Conservation (phyloP, 2,329 filamentous ascomycete genomes). For the Gnomoniopsis smithogilvyi region DNA sequence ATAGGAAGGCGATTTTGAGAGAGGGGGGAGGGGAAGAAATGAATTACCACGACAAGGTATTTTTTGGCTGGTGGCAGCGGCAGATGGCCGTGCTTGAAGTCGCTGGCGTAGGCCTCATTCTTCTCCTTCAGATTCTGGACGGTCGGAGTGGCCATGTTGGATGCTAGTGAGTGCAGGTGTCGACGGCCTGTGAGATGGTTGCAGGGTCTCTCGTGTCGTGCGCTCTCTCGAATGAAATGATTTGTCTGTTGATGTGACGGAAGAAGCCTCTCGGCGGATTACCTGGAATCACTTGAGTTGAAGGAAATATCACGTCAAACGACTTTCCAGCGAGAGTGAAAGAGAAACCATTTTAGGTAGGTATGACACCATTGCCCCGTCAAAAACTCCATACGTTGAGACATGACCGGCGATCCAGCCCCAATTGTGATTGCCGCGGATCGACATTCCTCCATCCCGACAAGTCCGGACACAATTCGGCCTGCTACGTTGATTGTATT, state of each 20-base stretch:
- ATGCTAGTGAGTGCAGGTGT: neutral
- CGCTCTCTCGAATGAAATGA: too few species aligned
- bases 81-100: constrained; percentile 64
- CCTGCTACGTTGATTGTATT: too few species aligned
- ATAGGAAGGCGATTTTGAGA: neutral
- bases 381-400: neutral
- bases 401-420: neutral
- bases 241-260: too few species aligned
- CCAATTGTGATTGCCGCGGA: neutral
- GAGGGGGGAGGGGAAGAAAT: neutral
- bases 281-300: neutral
- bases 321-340: too few species aligned
- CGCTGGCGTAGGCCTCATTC: constrained; percentile 25
- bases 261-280: neutral
- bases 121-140: constrained; percentile 26
- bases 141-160: constrained; percentile 21
- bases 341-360: neutral
- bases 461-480: too few species aligned
- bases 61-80: constrained; percentile 67
- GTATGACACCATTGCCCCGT: neutral
- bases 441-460: neutral
- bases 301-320: too few species aligned
- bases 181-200: neutral
- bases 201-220: too few species aligned
- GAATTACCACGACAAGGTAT: constrained; percentile 56